These are phyloP conservation scores for Clohesyomyces aquaticus DNA, from an alignment of 495 filamentous ascomycete genomes.

Conservation along the genomic window DNA sequence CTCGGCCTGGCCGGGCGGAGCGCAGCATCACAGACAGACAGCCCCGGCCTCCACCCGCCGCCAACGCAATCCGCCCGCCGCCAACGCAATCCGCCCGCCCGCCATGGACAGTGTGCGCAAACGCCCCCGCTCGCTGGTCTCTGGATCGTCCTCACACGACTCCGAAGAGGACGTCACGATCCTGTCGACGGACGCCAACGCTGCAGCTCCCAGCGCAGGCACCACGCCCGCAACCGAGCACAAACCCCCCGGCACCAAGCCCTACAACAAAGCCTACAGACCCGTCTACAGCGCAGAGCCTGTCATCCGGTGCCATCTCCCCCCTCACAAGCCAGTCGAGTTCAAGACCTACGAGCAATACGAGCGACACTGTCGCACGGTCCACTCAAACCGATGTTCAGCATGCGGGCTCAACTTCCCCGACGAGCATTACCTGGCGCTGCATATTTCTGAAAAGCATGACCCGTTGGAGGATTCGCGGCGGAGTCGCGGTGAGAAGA, in stretches of 20 bases:
- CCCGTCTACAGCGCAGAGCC: background rate
- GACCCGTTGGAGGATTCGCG: conserved; percentile 74
- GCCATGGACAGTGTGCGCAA: conserved; percentile 2
- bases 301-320: conserved; percentile 75
- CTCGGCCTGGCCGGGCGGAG: too few species aligned
- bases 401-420: conserved; percentile 70
- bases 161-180: background rate
- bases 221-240: conserved; percentile 4
- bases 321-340: conserved; percentile 70
- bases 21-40: too few species aligned
- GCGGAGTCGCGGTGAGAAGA: conserved; percentile 81
- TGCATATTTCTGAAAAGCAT: conserved; percentile 94
- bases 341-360: conserved; percentile 74
- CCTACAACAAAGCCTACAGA: background rate
- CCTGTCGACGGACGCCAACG: background rate
- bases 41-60: background rate
- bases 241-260: background rate
- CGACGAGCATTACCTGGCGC: conserved; percentile 62
- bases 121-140: conserved; percentile 8
- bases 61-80: background rate
- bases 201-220: conserved; percentile 5
- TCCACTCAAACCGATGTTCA: conserved; percentile 81
- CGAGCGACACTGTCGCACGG: conserved; percentile 80
- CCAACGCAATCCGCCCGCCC: too few species aligned
- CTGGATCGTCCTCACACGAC: background rate